Percentiles rank a stretch among this genome's conserved stretches.
Evolutionary conservation across 345 rosid genomes (phyloP).

Genomic region (Eucalyptus rudis): DNA sequence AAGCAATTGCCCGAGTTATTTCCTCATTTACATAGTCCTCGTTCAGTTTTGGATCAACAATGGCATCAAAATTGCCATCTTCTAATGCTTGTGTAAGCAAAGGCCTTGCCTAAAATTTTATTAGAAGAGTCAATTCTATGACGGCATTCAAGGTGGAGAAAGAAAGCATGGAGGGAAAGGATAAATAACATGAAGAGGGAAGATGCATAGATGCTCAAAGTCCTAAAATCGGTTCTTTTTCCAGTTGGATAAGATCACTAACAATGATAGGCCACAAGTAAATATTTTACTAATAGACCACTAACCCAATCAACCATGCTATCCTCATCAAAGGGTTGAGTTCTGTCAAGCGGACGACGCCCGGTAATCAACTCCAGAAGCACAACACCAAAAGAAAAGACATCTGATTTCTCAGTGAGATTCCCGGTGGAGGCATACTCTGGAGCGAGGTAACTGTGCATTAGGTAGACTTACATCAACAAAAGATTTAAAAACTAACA

Average conservation of each 20-base stretch:
- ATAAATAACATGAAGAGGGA: not conserved
- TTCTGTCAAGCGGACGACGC: slow-evolving; percentile 48
- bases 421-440: slow-evolving; percentile 83
- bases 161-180: not conserved
- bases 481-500: not conserved
- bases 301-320: slow-evolving; percentile 88
- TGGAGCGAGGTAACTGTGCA: slow-evolving; percentile 75
- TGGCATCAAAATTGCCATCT: slow-evolving; percentile 26
- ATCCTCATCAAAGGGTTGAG: slow-evolving; percentile 43
- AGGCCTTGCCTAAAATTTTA: slow-evolving; percentile 58
- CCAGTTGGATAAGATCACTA: not conserved
- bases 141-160: not conserved
- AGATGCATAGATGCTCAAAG: not conserved
- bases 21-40: slow-evolving; percentile 29
- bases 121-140: not conserved
- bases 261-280: not conserved
- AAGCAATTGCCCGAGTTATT: slow-evolving; percentile 56
- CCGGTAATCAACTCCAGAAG: slow-evolving; percentile 83
- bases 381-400: slow-evolving; percentile 80
- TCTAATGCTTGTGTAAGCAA: slow-evolving; percentile 46
- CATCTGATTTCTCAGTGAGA: slow-evolving; percentile 77
- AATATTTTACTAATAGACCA: not conserved
- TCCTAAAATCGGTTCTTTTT: not conserved
- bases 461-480: not conserved
- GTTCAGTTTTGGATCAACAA: slow-evolving; percentile 48